phyloP scores from a whole-genome alignment of 495 filamentous ascomycete species.

The Neurospora intermedia region DNA sequence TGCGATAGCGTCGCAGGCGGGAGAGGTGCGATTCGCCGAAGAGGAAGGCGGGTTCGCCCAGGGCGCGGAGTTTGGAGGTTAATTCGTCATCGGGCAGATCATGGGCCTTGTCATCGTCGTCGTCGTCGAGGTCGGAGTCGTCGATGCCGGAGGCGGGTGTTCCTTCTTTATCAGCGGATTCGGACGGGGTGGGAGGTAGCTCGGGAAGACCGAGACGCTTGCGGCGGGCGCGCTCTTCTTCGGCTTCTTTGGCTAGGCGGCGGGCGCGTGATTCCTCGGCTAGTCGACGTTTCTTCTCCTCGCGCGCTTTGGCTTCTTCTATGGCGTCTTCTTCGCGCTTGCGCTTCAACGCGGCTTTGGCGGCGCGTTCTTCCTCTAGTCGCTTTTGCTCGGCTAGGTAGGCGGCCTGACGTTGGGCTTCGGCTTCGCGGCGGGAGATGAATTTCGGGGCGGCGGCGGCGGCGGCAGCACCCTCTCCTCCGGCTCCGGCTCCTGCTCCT shows the following conservation, averaged over 20 bases:
- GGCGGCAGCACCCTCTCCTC: background rate
- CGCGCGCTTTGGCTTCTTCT: conserved; percentile 51
- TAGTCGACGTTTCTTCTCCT: conserved; percentile 68
- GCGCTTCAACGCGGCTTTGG: conserved; percentile 61
- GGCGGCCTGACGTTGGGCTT: conserved; percentile 68
- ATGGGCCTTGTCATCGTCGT: conserved; percentile 23
- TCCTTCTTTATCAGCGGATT: conserved; percentile 5
- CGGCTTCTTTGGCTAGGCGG: conserved; percentile 60
- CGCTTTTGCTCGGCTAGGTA: conserved; percentile 72
- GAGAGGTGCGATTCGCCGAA: conserved; percentile 77
- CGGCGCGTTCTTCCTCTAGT: conserved; percentile 55
- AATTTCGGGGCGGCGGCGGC: conserved; percentile 47
- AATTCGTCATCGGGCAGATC: conserved; percentile 60
- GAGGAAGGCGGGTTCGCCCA: conserved; percentile 61
- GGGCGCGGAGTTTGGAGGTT: conserved; percentile 48
- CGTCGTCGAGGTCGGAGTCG: conserved; percentile 38
- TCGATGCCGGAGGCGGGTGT: conserved; percentile 16
- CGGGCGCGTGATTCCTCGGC: conserved; percentile 65
- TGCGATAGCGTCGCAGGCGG: conserved; percentile 56
- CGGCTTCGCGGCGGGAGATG: conserved; percentile 73
- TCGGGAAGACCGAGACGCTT: conserved; percentile 59
- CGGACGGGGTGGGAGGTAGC: conserved; percentile 31
- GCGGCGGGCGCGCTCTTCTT: conserved; percentile 38
- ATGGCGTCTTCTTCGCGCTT: conserved; percentile 85
- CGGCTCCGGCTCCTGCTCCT: background rate